Conservation (phyloP, 768 basidiomycete species). For the Suillus occidentalis region DNA sequence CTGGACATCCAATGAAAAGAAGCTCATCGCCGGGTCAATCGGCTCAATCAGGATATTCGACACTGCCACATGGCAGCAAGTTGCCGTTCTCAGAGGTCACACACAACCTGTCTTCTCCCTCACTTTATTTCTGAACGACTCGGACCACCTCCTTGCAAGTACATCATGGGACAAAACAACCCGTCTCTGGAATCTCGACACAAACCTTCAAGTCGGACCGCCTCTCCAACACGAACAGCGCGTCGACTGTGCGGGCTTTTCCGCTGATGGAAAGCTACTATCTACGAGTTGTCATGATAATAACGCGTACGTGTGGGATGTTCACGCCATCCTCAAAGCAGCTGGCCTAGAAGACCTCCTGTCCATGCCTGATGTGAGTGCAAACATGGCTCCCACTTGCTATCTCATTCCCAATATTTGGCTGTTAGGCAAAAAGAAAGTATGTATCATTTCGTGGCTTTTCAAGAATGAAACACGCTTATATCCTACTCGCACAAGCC, state of each 20-base stretch:
- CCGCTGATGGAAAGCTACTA: background rate
- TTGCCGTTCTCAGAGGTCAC: too few relatives aligned
- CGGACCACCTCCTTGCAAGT: background rate
- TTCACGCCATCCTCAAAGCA: background rate
- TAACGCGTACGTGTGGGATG: background rate
- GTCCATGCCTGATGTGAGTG: background rate
- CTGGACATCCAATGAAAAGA: background rate
- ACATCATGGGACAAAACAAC: background rate
- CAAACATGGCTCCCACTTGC: too few relatives aligned
- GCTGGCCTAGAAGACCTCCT: background rate
- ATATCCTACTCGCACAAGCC: background rate
- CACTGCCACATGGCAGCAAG: too few relatives aligned
- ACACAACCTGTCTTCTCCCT: accelerated
- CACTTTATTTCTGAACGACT: background rate
- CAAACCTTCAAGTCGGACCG: background rate
- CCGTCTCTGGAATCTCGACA: background rate
- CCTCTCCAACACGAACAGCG: accelerated
- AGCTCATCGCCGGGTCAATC: too few relatives aligned
- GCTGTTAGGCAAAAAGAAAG: too few relatives aligned
- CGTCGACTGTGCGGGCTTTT: background rate
- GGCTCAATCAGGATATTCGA: too few relatives aligned
- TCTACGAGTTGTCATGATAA: background rate
- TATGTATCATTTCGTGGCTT: background rate
- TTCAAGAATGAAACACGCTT: background rate
- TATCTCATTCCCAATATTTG: background rate